Evolutionary conservation across 164 flowering plant genomes (phyloP).

Genomic region (Cinnamomum chago): DNA sequence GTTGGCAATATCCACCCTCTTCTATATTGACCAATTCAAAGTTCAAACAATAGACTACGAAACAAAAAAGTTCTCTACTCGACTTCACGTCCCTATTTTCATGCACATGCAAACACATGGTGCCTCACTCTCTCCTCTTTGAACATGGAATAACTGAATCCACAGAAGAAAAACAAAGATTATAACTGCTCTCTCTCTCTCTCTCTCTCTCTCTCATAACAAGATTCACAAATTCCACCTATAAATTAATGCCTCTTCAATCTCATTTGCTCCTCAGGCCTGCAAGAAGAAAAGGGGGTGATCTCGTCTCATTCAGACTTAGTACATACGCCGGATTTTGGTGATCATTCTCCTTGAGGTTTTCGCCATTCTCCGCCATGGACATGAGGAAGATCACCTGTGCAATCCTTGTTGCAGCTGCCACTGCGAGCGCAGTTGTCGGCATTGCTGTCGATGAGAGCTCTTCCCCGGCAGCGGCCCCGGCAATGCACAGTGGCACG

Average conservation of each 20-base stretch:
- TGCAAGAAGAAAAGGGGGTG: not conserved
- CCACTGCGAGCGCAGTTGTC: constrained; percentile 8
- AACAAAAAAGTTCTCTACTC: not conserved
- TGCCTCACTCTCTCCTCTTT: not conserved
- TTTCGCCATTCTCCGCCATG: not conserved
- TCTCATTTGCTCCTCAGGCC: constrained; percentile 6
- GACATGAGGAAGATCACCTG: constrained; percentile 20
- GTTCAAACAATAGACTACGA: not conserved
- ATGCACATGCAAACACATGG: not conserved
- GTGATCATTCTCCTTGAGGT: constrained; percentile 3
- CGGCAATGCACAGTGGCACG: constrained; percentile 12
- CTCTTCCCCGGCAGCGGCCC: constrained; percentile 3
- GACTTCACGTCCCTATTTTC: not conserved
- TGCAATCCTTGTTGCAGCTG: constrained; percentile 13
- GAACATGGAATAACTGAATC: not conserved
- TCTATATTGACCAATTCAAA: not conserved
- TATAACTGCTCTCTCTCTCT: not conserved
- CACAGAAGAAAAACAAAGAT: not conserved
- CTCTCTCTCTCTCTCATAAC: not conserved
- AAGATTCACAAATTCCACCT: not conserved
- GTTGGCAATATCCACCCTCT: not conserved
- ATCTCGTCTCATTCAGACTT: not conserved
- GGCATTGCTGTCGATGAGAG: constrained; percentile 1
- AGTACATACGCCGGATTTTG: not conserved
- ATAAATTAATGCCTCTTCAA: constrained; percentile 1